Conservation (phyloP, 2,329 filamentous ascomycete species). For the Emmonsiellopsis sp. region DNA sequence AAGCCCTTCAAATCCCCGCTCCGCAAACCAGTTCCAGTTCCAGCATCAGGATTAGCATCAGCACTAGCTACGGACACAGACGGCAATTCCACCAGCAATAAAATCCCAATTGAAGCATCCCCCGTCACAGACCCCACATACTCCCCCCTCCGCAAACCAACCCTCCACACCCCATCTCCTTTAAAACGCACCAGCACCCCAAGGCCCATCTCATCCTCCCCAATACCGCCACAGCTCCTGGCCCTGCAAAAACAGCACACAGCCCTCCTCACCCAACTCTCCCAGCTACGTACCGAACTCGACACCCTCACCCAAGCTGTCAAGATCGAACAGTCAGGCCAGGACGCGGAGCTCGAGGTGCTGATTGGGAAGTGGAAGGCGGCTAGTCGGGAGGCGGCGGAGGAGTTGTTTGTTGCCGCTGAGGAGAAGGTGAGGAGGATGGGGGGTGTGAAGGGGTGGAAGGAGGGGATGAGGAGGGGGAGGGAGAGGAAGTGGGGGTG, state of each 20-base stretch:
- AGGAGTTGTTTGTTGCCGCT: slow-evolving; percentile 56
- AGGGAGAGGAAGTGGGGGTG: slow-evolving; percentile 31
- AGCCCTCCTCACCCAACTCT: slow-evolving; percentile 23
- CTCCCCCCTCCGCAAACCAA: not conserved
- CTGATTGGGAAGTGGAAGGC: slow-evolving; percentile 54
- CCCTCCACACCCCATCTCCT: not conserved
- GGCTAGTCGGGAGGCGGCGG: slow-evolving; percentile 54
- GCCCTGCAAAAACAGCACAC: slow-evolving; percentile 30
- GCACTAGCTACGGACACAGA: not conserved
- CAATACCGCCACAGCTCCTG: slow-evolving; percentile 13
- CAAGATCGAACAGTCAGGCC: slow-evolving; percentile 37
- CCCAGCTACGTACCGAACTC: slow-evolving; percentile 32
- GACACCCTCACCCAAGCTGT: slow-evolving; percentile 46
- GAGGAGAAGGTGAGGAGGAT: slow-evolving; percentile 53
- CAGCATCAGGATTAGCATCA: not conserved
- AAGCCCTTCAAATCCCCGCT: slow-evolving; percentile 68
- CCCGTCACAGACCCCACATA: not conserved
- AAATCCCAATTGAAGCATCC: not conserved
- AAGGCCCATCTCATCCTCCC: not conserved
- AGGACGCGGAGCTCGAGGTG: slow-evolving; percentile 47
- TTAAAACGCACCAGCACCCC: slow-evolving; percentile 1
- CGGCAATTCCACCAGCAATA: not conserved
- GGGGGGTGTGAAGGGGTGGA: slow-evolving; percentile 54
- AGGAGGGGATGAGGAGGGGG: slow-evolving; percentile 38
- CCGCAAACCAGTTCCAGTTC: slow-evolving; percentile 31